A percentile compares a stretch with the other conserved stretches of the same genome.
phyloP scores from a whole-genome alignment of 129 eudicot genomes.

The Logfia minima region DNA sequence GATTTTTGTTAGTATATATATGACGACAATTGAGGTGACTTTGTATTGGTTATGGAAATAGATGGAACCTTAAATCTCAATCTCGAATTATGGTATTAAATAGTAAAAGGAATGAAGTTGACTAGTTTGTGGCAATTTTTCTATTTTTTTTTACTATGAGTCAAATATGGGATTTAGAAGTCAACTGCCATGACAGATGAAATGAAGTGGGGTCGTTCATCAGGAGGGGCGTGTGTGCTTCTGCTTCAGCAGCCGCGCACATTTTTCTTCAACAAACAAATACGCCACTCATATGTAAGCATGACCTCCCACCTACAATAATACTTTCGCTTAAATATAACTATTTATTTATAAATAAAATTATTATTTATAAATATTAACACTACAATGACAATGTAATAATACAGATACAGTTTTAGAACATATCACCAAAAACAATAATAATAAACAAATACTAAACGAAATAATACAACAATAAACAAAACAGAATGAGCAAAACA shows the following conservation, averaged over 20 bases:
- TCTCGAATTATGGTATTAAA: background rate
- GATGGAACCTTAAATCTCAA: background rate
- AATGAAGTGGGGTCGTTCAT: background rate
- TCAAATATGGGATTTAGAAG: slow-evolving; percentile 10
- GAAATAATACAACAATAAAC: too few relatives aligned
- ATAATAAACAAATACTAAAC: too few relatives aligned
- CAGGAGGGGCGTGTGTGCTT: background rate
- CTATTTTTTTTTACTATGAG: background rate
- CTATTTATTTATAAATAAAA: too few relatives aligned
- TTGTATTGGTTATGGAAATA: background rate
- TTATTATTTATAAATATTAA: too few relatives aligned
- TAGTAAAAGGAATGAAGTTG: background rate
- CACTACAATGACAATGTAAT: too few relatives aligned
- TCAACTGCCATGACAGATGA: slow-evolving; percentile 24
- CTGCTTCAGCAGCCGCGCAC: slow-evolving; percentile 16
- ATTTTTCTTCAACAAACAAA: background rate
- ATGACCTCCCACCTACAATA: slow-evolving; percentile 17
- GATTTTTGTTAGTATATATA: too few relatives aligned
- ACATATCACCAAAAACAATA: too few relatives aligned
- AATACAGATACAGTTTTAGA: too few relatives aligned
- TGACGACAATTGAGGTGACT: too few relatives aligned
- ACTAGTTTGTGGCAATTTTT: background rate
- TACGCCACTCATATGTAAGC: slow-evolving; percentile 29
- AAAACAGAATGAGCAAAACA: too few relatives aligned
- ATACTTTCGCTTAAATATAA: background rate